These are phyloP conservation scores for Rhodomyrtus tomentosa DNA, from an alignment of 345 rosid genomes.

Conservation along the genomic window DNA sequence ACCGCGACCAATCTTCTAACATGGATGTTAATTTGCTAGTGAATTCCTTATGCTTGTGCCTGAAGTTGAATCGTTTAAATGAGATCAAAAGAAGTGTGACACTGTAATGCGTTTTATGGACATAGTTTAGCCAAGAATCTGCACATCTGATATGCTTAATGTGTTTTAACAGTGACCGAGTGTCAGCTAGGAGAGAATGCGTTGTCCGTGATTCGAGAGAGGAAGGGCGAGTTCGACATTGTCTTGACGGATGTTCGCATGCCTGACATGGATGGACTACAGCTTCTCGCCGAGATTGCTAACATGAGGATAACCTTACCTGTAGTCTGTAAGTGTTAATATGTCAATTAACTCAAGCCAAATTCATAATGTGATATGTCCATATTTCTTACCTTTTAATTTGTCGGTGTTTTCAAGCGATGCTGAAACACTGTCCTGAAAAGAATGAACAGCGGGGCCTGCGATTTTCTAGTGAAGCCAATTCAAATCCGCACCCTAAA, in stretches of 20 bases:
- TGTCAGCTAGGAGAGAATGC: neutral
- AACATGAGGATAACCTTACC: neutral
- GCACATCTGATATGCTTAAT: too few relatives aligned
- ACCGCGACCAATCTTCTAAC: too few relatives aligned
- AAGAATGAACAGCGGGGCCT: neutral
- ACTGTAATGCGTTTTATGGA: neutral
- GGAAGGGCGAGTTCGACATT: neutral
- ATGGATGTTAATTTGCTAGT: too few relatives aligned
- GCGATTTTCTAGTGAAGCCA: slow-evolving; percentile 1
- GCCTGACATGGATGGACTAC: slow-evolving; percentile 6
- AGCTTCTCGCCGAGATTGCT: neutral
- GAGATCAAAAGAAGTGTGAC: neutral
- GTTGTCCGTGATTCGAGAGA: neutral
- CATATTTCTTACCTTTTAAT: neutral
- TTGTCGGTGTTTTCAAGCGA: neutral
- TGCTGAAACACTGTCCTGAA: neutral
- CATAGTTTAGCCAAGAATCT: neutral
- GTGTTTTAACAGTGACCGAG: neutral
- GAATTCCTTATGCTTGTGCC: too few relatives aligned
- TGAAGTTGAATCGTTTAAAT: too few relatives aligned
- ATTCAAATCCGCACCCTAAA: neutral
- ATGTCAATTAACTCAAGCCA: neutral
- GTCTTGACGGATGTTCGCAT: neutral
- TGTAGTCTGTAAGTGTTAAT: neutral
- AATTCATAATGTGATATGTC: neutral